Percentiles rank a stretch among this genome's conserved stretches.
Conservation (phyloP, 371 early-diverging fungal genomes). For the Sporodiniella umbellata region DNA sequence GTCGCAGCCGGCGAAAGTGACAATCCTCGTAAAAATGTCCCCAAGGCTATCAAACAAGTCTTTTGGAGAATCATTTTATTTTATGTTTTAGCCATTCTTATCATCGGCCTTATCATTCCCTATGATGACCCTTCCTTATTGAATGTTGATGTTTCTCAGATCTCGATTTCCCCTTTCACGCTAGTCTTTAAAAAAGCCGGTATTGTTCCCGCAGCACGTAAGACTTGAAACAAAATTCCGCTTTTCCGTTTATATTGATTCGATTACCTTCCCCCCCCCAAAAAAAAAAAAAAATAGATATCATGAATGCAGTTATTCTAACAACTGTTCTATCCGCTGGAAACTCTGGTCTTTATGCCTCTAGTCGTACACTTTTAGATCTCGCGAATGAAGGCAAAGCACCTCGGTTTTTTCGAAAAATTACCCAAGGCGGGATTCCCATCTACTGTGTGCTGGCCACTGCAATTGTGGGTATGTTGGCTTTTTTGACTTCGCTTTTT, state of each 20-base stretch:
- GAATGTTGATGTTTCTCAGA: constrained; percentile 33
- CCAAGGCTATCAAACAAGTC: constrained; percentile 33
- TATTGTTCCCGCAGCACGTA: constrained; percentile 25
- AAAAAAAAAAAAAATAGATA: no score
- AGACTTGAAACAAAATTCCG: not conserved
- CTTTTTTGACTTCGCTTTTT: constrained; percentile 44
- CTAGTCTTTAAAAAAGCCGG: constrained; percentile 58
- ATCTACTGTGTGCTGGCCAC: constrained; percentile 45
- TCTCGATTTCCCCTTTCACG: constrained; percentile 62
- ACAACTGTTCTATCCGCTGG: constrained; percentile 61
- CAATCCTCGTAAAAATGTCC: constrained; percentile 64
- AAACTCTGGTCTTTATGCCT: constrained; percentile 66
- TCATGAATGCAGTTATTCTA: constrained; percentile 33
- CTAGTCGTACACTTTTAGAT: constrained; percentile 57
- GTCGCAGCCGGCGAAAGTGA: constrained; percentile 70
- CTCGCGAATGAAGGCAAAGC: constrained; percentile 58
- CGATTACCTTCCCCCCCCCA: no score
- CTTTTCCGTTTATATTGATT: no score
- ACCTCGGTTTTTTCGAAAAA: constrained; percentile 34
- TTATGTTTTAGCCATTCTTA: constrained; percentile 56
- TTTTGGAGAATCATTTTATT: constrained; percentile 56
- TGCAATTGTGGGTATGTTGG: constrained; percentile 39
- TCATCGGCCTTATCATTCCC: constrained; percentile 63
- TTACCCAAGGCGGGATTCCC: constrained; percentile 43
- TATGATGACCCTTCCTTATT: constrained; percentile 51